Evolutionary conservation across 805 yeast genomes (phyloP), one percentile per base, ranked within the genome.

Genomic region (Saturnispora kantuleensis): DNA sequence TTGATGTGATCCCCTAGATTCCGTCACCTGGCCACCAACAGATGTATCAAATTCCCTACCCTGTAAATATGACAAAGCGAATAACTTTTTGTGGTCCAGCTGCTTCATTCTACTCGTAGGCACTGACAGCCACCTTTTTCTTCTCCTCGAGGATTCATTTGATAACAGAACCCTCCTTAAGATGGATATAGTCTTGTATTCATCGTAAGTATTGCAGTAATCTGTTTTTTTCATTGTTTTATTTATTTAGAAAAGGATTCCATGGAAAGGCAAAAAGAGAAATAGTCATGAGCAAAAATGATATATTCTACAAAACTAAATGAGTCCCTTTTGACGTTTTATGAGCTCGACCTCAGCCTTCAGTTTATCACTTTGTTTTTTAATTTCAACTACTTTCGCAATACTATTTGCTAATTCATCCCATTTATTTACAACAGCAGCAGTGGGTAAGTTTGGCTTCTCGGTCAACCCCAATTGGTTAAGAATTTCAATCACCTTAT

Each of bases 381-480:
- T 90, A 12, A 89, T 69, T 45, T 93, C 97, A 45, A 89, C 68
- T 50, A 90, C 66, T 2, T 81, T 73, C 10, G 78, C 79, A 29
- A 86, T 84, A 0, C 80, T 68, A 50, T 80, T 79, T 40, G 84
- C 70, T 42, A 93, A 63, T 46, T 77, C 77, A 54, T 90, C 97
- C 57, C 83, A 88, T 55, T 77, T 78, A 6, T 79, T 71, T 63
- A 86, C 76, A 1, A 89, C 87, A 42, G 71, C 77, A 31, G 81
- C 77, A 0, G 97, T 84, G 4, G 95, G 90, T 81, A 93, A 81
- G 2, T 81, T 80, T 1, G 97, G 97, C 52, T 82, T 81, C 4
- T 79, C 65, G 0, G 96, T 82, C 9, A 93, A 64, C 3, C 81
- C 88, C 48, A 93, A 63, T 56, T 93, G 98, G 46, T 81, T 83